Base-by-base conservation (phyloP, 345 rosid genomes). In the Euclidium syriacum region DNA sequence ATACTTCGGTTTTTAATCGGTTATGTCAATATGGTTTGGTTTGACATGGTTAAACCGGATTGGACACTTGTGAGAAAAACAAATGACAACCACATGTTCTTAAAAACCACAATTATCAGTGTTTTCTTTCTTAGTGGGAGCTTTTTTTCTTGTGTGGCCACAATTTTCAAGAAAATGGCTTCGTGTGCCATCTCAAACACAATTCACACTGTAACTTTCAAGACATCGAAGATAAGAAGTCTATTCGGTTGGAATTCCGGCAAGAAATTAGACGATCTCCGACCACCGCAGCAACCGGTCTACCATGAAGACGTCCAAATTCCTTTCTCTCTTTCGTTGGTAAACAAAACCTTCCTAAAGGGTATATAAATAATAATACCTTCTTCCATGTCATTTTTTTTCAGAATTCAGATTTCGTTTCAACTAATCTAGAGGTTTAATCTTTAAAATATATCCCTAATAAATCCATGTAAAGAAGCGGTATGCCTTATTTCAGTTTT, bases 281-380 rank as follows among this genome's bases (percentile, higher is more conserved):
- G 22, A 36, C 85, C 81, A 23, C 74, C 68, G 30, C 79, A 78
- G 1, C 72, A 63, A 61, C 41, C 49, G 20, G 19, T 0, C 25
- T 62, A 71, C 52, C 83, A 83, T 52, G 74, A 85, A 6, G 81
- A 79, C 6, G 10, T 72, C 11, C 69, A 83, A 61, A 77, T 83
- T 62, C 91, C 95, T 25, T 85, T 87, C 79, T 61, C 90, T 29
- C 76, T 61, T 52, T 80, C 92, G 35, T 83, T 90, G 20, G 81
- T 85, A 24, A 75, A 71, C 47, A 77, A 72, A 38, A 90, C 97
- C 22, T 90, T 87, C 80, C 67, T 87, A 44, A 80, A 54, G 29
- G 91, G 88, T 83, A 78, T 39, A 3, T 14, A 32, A 0, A 38
- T 43, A 14, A 62, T 20, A 42, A 39, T 25, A 51, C 58, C 16